Evolutionary conservation across 495 filamentous ascomycete species (phyloP).

Genomic region (Sordaria brevicollis): DNA sequence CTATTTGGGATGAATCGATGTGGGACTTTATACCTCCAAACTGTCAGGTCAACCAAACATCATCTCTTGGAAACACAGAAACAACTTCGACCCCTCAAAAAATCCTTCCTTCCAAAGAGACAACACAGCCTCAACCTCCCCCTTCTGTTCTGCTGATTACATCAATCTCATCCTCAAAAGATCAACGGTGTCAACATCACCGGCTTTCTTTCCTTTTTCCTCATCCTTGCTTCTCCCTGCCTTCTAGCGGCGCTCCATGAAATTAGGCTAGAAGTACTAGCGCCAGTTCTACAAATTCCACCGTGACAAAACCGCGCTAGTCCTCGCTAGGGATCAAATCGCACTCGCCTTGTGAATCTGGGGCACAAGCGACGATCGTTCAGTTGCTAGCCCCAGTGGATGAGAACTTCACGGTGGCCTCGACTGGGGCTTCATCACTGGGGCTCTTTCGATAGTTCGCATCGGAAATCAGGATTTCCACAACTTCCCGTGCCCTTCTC

Average conservation of each 20-base stretch:
- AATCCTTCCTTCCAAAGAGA: too few species aligned
- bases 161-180: too few species aligned
- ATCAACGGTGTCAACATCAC: too few species aligned
- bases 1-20: too few species aligned
- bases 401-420: too few species aligned
- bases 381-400: not conserved
- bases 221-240: not conserved
- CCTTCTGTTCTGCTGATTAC: too few species aligned
- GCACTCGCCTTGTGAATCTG: not conserved
- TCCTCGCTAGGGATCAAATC: not conserved
- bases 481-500: not conserved
- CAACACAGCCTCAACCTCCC: not conserved
- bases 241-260: not conserved
- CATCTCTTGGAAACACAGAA: too few species aligned
- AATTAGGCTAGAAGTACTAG: not conserved
- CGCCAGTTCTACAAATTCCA: not conserved
- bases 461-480: not conserved
- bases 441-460: not conserved
- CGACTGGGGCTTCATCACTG: not conserved
- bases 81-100: too few species aligned
- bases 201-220: not conserved
- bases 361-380: not conserved
- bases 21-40: not conserved
- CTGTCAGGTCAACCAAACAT: too few species aligned
- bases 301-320: not conserved